Percentiles rank a stretch among this genome's conserved stretches.
These are phyloP conservation scores for Ophiostoma australiae DNA, from an alignment of 2,329 filamentous ascomycete genomes.

Conservation along the genomic window DNA sequence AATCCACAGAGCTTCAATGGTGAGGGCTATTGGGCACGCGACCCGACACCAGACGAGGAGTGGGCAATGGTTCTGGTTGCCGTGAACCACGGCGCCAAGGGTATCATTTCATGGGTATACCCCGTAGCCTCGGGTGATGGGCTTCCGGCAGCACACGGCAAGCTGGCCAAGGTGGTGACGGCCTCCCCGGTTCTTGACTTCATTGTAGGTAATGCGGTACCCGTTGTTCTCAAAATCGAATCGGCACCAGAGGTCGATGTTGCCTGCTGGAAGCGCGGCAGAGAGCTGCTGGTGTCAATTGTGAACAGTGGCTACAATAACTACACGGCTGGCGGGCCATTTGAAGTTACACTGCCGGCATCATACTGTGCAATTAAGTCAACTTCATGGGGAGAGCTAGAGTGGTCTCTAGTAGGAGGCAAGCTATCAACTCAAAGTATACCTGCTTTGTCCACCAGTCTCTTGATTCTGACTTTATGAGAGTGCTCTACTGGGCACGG, in stretches of 20 bases:
- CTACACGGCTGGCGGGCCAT: neutral
- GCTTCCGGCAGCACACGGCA: constrained; percentile 39
- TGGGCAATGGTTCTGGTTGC: constrained; percentile 44
- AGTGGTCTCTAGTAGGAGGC: constrained; percentile 31
- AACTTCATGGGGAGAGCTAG: constrained; percentile 29
- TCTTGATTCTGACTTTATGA: constrained; percentile 32
- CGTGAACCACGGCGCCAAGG: constrained; percentile 44
- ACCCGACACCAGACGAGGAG: constrained; percentile 42
- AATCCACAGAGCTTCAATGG: constrained; percentile 47
- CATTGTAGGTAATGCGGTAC: constrained; percentile 34
- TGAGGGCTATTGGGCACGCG: constrained; percentile 45
- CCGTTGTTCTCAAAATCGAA: constrained; percentile 26
- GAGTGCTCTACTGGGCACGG: too few species aligned
- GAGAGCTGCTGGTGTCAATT: constrained; percentile 36
- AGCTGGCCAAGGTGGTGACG: constrained; percentile 39
- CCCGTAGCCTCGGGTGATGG: constrained; percentile 34
- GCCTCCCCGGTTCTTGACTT: constrained; percentile 38
- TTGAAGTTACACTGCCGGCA: neutral
- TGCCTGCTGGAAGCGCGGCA: constrained; percentile 35
- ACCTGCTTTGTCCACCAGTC: constrained; percentile 34
- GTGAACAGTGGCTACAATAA: constrained; percentile 35
- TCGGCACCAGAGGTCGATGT: constrained; percentile 33
- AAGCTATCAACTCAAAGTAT: constrained; percentile 31
- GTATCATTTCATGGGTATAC: constrained; percentile 44
- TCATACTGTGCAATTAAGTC: neutral